Evolutionary conservation across 179 eudicot species (phyloP).

Genomic region (Drosera spatulata): DNA sequence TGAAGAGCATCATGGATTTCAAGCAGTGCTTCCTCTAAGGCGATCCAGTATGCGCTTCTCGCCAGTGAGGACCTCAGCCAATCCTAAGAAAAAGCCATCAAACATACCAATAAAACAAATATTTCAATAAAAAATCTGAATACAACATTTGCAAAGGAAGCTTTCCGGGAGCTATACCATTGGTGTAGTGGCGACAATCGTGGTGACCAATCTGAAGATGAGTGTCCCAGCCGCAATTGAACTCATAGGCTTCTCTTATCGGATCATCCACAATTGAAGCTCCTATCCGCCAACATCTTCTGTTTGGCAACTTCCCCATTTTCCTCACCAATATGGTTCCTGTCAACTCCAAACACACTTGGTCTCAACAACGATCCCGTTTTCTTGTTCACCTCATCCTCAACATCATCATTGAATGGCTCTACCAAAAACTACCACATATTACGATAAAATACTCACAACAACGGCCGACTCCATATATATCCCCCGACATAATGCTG

Average conservation of each 20-base stretch:
- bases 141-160: background rate
- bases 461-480: too few relatives aligned
- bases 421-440: too few relatives aligned
- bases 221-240: conserved; percentile 63
- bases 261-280: conserved; percentile 25
- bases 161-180: conserved; percentile 31
- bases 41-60: conserved; percentile 39
- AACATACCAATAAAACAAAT: background rate
- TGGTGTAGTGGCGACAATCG: conserved; percentile 75
- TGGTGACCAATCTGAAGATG: conserved; percentile 52
- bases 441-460: too few relatives aligned
- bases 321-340: conserved; percentile 50
- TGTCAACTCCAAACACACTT: conserved; percentile 2
- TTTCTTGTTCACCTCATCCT: background rate
- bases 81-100: conserved; percentile 21
- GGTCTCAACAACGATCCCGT: background rate
- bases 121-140: background rate
- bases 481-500: too few relatives aligned
- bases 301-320: conserved; percentile 45
- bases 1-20: too few relatives aligned
- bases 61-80: conserved; percentile 67
- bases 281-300: conserved; percentile 71
- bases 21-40: conserved; percentile 11
- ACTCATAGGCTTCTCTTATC: conserved; percentile 32
- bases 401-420: background rate